A percentile compares a stretch with the other conserved stretches of the same genome.
phyloP scores from a whole-genome alignment of 345 rosid species.

The Microthlaspi erraticum region DNA sequence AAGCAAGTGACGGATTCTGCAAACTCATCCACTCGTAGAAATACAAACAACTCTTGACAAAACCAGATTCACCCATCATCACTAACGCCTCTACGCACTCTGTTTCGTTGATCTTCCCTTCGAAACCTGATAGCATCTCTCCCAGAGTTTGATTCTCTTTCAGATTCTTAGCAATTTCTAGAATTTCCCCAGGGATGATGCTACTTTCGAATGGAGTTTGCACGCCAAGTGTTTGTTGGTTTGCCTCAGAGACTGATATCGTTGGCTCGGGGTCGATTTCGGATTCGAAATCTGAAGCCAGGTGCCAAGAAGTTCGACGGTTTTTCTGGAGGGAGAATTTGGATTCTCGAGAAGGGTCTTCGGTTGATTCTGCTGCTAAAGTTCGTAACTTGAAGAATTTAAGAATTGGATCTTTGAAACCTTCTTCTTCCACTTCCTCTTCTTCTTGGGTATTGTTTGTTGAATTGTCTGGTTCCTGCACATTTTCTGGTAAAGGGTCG shows the following conservation, averaged over 20 bases:
- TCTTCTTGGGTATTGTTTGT: constrained; percentile 3
- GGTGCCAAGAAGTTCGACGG: constrained; percentile 78
- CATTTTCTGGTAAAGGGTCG: constrained; percentile 33
- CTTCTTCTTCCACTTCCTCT: background rate
- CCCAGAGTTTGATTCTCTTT: constrained; percentile 67
- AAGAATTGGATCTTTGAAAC: constrained; percentile 57
- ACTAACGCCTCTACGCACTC: constrained; percentile 65
- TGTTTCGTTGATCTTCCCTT: constrained; percentile 49
- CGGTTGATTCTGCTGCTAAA: constrained; percentile 21
- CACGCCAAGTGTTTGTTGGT: constrained; percentile 37
- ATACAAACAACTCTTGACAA: constrained; percentile 59
- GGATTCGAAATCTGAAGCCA: constrained; percentile 51
- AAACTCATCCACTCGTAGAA: constrained; percentile 87
- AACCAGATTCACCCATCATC: constrained; percentile 64
- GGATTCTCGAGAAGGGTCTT: constrained; percentile 58
- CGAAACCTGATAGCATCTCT: constrained; percentile 57
- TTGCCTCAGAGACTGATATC: constrained; percentile 3
- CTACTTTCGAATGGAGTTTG: constrained; percentile 28
- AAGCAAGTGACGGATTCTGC: constrained; percentile 71
- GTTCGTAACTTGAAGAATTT: constrained; percentile 69
- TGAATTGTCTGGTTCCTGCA: background rate
- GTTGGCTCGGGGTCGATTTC: constrained; percentile 37
- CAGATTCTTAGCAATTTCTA: constrained; percentile 57
- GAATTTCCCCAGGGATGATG: constrained; percentile 52
- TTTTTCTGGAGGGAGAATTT: constrained; percentile 61